These are phyloP conservation scores for Penicillium parvum DNA, from an alignment of 495 filamentous ascomycete species.

Conservation along the genomic window DNA sequence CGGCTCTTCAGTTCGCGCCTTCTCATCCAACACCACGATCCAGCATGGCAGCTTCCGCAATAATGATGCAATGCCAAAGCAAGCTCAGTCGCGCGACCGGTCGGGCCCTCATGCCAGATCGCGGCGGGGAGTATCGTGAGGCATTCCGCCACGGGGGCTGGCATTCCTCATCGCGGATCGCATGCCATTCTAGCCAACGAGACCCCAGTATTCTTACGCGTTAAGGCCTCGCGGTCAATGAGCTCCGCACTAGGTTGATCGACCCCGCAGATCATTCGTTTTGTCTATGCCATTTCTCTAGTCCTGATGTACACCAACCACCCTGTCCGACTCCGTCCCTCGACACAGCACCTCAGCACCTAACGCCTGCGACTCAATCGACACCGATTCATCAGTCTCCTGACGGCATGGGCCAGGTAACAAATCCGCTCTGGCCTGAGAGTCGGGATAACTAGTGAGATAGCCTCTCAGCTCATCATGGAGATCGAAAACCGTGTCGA, in stretches of 20 bases:
- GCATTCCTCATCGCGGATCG: constrained; percentile 33
- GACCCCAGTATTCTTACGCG: constrained; percentile 28
- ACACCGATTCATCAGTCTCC: not conserved
- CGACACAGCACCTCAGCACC: constrained; percentile 5
- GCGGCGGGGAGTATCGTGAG: constrained; percentile 14
- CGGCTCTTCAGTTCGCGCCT: constrained; percentile 2
- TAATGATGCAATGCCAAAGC: constrained; percentile 5
- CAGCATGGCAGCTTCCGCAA: not conserved
- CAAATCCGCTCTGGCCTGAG: constrained; percentile 14
- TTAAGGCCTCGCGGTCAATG: constrained; percentile 9
- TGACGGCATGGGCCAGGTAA: constrained; percentile 24
- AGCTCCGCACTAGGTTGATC: not conserved
- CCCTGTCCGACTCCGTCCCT: not conserved
- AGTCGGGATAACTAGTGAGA: constrained; percentile 8
- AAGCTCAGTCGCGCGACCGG: not conserved
- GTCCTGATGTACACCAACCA: constrained; percentile 1
- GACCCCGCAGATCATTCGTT: constrained; percentile 6
- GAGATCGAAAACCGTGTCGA: constrained; percentile 26
- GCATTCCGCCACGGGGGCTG: constrained; percentile 24
- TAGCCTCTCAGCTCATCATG: constrained; percentile 10
- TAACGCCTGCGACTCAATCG: not conserved
- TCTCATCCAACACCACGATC: not conserved
- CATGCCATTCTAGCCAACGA: constrained; percentile 32
- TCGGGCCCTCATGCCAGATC: constrained; percentile 26
- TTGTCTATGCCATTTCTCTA: constrained; percentile 5